Evolutionary conservation across 768 basidiomycete genomes (phyloP), one percentile per base, ranked within the genome.

Genomic region (Leccinum incarnatum): DNA sequence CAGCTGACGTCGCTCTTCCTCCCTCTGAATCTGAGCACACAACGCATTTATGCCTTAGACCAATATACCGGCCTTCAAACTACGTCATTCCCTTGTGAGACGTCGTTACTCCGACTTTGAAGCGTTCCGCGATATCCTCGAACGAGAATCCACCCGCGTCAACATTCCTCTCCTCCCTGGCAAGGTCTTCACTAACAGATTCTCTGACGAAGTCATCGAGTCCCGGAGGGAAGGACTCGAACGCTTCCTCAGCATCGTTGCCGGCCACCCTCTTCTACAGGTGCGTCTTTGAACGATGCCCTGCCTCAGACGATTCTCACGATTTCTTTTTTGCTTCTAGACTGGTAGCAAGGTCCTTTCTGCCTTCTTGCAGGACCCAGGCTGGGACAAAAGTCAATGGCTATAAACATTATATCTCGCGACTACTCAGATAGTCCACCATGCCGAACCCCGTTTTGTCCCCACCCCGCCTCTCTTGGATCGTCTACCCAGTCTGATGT

Each of bases 51-150:
- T 14, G 10, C 54, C 52, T 11, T 63, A 97, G 95, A 98, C 97
- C 66, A 98, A 98, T 75, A 99, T 98, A 66, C 97, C 95, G 34
- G 96, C 96, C 0, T 99, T 99, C 81, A 97, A 98, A 72, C 83
- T 98, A 46, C 91, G 88, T n/a, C 91, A 93, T 75, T 94, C 92
- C 10, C 78, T 90, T 42, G 93, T 95, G 48, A 84, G 93, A 51
- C 81, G 93, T 48, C 88, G 93, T 51, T 95, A 95, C 72, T 93
- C 89, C 45, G 93, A 95, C 72, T 95, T 95, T 69, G 93, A 95
- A 69, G 95, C 96, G 1, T 99, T 99, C 81, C 87, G 95, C 52
- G 96, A 99, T 72, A 93, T 97, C 71, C 86, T 99, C 53, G 97
- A 99, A 75, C 88, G 94, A 67, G 97, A 99, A 75, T 91, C 89